Percentiles rank a stretch among this genome's conserved stretches.
phyloP scores from a whole-genome alignment of 2,329 filamentous ascomycete genomes.

The Diaporthe ilicicola region DNA sequence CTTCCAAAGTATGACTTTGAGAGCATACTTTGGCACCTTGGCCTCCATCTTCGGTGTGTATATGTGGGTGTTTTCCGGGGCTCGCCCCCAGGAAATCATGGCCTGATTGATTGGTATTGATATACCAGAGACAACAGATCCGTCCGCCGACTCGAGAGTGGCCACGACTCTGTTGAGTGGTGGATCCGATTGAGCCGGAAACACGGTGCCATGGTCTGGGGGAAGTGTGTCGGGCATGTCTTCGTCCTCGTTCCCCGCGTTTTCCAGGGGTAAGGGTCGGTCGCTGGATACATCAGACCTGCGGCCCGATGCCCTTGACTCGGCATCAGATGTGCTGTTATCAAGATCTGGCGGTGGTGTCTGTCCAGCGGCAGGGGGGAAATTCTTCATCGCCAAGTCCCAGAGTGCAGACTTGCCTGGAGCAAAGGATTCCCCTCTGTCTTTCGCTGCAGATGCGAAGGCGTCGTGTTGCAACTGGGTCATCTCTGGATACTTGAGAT shows the following conservation, averaged over 20 bases:
- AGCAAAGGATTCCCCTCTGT: conserved; percentile 61
- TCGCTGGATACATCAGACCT: conserved; percentile 15
- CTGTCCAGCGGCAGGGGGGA: conserved; percentile 52
- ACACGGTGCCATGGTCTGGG: conserved; percentile 46
- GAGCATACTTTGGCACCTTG: conserved; percentile 82
- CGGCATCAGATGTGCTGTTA: conserved; percentile 21
- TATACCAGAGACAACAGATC: conserved; percentile 71
- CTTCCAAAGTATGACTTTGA: conserved; percentile 80
- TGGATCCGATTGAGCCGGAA: conserved; percentile 45
- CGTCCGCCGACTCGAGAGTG: conserved; percentile 69
- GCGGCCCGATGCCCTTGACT: conserved; percentile 14
- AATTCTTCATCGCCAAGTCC: conserved; percentile 66
- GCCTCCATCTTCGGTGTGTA: conserved; percentile 71
- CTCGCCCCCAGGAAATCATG: conserved; percentile 81
- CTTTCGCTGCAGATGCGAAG: conserved; percentile 60
- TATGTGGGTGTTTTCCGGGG: conserved; percentile 71
- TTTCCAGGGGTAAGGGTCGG: neutral
- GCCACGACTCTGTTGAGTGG: conserved; percentile 62
- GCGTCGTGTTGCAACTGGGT: conserved; percentile 65
- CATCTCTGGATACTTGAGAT: conserved; percentile 71
- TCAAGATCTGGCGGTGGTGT: conserved; percentile 12
- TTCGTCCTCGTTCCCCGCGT: conserved; percentile 10
- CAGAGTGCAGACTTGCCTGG: conserved; percentile 61
- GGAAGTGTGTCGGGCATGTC: conserved; percentile 48
- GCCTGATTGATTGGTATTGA: conserved; percentile 72